These are phyloP conservation scores for Colletotrichum viniferum DNA, from an alignment of 2,329 filamentous ascomycete species.

Conservation along the genomic window DNA sequence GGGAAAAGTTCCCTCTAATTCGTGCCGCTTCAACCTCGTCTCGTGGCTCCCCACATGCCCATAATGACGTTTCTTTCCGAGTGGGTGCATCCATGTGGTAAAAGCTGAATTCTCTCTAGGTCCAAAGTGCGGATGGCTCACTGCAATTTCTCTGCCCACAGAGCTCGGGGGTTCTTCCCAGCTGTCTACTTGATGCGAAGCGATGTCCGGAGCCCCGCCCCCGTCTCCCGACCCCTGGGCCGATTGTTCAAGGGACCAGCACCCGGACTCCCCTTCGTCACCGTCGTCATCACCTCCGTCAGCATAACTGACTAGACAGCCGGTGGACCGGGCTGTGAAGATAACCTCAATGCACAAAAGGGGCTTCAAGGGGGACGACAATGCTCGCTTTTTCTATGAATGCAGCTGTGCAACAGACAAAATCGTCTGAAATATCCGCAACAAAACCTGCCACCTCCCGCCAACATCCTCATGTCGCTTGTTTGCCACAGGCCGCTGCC, in stretches of 20 bases:
- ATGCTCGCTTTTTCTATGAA: background rate
- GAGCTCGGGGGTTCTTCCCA: background rate
- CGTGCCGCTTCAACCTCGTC: background rate
- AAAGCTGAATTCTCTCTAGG: background rate
- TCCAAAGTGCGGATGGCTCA: background rate
- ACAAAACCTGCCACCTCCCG: background rate
- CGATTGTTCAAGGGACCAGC: background rate
- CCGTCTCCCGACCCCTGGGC: background rate
- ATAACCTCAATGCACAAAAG: background rate
- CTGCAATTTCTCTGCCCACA: background rate
- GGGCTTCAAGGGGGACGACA: background rate
- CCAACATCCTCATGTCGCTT: background rate
- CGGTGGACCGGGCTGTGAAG: background rate
- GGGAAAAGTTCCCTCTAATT: background rate
- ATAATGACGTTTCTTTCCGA: background rate
- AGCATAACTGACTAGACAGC: background rate
- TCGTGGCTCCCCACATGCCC: background rate
- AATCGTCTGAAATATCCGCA: background rate
- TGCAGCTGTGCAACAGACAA: background rate
- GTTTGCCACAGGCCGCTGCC: background rate
- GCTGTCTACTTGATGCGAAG: conserved; percentile 9
- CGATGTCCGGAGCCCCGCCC: conserved; percentile 2
- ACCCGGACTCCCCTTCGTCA: background rate
- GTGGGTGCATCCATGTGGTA: background rate
- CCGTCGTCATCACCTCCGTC: background rate